Base-by-base conservation (phyloP, 192 early-diverging fungal species). In the Glomus cerebriforme region DNA sequence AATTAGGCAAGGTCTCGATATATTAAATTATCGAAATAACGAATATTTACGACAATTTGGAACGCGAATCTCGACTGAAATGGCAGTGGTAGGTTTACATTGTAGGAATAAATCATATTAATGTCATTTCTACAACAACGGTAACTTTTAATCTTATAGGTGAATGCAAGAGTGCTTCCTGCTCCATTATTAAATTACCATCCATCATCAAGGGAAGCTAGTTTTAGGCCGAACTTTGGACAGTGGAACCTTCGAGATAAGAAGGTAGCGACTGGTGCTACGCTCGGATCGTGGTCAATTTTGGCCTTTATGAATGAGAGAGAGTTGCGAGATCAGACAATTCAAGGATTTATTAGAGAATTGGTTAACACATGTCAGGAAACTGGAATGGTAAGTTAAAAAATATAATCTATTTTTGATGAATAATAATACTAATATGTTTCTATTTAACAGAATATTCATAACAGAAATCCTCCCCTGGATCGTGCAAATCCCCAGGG, bases 211-310 rank as follows among this genome's bases (percentile, higher is more conserved):
- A 86, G 84, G 10, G 82, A 86, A 1, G 73, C 85, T 27, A 77
- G 75, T 9, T 79, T 93, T 72, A 71, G 80, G 35, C 92, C 93
- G 8, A 82, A 83, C 7, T 87, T 85, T 77, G 96, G 97, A 31
- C 90, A 92, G 19, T 98, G 96, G 96, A 95, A 96, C 77, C 85
- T 98, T 74, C 89, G 89, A 70, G 93, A 93, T 80, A 94, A 92
- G 83, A 89, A 89, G 74, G 93, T 98, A 3, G 87, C 90, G 7
- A 85, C 90, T 2, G 95, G 95, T 37, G 91, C 89, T 2, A 89
- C 88, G 22, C 89, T 97, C 31, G 85, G 88, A 24, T 92, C 92
- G 32, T 96, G 94, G 94, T 86, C 85, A 13, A 92, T 98, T 6
- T 86, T 97, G 3, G 90, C 92, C 32, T 93, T 98, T 77, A 12